A percentile compares a stretch with the other conserved stretches of the same genome.
These are phyloP conservation scores for Gamarada debralockiae DNA, from an alignment of 495 filamentous ascomycete genomes.

Conservation along the genomic window DNA sequence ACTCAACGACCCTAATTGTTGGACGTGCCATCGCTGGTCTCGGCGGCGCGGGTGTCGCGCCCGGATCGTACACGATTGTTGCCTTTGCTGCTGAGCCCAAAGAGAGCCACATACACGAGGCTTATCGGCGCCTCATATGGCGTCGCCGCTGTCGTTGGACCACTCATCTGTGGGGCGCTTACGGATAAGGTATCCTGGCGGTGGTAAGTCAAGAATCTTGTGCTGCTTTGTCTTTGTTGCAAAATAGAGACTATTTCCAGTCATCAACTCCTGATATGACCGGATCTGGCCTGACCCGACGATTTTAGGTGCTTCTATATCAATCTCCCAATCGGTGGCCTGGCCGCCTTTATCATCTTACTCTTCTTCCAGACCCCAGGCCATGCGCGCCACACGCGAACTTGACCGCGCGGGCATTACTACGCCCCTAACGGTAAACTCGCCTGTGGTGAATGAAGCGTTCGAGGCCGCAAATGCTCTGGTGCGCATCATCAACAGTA, in stretches of 20 bases:
- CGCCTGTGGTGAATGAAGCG: too few relatives aligned
- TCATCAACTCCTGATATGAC: too few relatives aligned
- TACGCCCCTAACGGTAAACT: too few relatives aligned
- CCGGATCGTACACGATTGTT: constrained; percentile 48
- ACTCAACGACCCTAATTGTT: constrained; percentile 47
- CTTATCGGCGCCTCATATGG: constrained; percentile 50
- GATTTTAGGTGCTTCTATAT: constrained; percentile 30
- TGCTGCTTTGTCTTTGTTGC: too few relatives aligned
- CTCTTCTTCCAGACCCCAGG: constrained; percentile 46
- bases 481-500: too few relatives aligned
- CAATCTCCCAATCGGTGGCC: constrained; percentile 53
- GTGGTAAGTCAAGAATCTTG: too few relatives aligned
- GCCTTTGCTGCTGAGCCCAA: constrained; percentile 34
- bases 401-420: too few relatives aligned
- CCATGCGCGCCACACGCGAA: too few relatives aligned
- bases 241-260: too few relatives aligned
- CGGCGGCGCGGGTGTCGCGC: constrained; percentile 45
- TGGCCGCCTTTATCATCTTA: constrained; percentile 40
- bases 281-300: too few relatives aligned
- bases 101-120: constrained; percentile 64
- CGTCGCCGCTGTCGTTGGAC: constrained; percentile 66
- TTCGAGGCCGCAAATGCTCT: too few relatives aligned
- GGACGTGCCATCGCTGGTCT: constrained; percentile 52
- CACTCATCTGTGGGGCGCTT: constrained; percentile 53
- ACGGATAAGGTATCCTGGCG: constrained; percentile 36